Conservation (phyloP, 177 flowering plant genomes). For the Vitis hybrid region DNA sequence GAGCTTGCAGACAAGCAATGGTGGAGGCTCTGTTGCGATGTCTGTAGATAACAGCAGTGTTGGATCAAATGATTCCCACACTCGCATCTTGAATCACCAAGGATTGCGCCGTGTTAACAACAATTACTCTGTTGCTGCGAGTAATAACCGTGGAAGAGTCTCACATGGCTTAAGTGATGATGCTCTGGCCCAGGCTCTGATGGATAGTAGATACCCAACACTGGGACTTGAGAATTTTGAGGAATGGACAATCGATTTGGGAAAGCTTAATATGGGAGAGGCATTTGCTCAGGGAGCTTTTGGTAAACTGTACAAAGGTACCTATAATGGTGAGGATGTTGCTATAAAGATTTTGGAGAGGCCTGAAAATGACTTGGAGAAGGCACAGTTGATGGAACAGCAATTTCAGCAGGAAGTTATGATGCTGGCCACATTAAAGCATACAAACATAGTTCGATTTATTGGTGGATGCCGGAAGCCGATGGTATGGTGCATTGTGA, state of each 20-base stretch:
- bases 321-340: conserved; percentile 42
- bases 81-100: conserved; percentile 40
- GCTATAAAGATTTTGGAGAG: conserved; percentile 43
- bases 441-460: conserved; percentile 44
- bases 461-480: conserved; percentile 49
- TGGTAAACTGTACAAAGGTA: conserved; percentile 42
- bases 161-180: conserved; percentile 39
- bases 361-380: conserved; percentile 37
- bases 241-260: conserved; percentile 45
- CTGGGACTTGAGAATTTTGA: conserved; percentile 38
- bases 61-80: conserved; percentile 45
- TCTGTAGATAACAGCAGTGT: conserved; percentile 43
- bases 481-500: conserved; percentile 50
- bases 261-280: conserved; percentile 41
- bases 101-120: conserved; percentile 31
- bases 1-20: conserved; percentile 57
- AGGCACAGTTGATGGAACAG: conserved; percentile 42
- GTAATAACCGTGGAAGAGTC: conserved; percentile 37
- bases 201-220: conserved; percentile 35
- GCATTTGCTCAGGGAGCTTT: conserved; percentile 50
- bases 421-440: conserved; percentile 42
- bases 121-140: conserved; percentile 28
- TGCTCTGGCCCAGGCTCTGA: conserved; percentile 37
- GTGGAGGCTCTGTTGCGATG: conserved; percentile 60
- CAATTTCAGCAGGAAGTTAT: conserved; percentile 47